phyloP scores from a whole-genome alignment of 495 filamentous ascomycete genomes.

The Trichoderma erinaceum region DNA sequence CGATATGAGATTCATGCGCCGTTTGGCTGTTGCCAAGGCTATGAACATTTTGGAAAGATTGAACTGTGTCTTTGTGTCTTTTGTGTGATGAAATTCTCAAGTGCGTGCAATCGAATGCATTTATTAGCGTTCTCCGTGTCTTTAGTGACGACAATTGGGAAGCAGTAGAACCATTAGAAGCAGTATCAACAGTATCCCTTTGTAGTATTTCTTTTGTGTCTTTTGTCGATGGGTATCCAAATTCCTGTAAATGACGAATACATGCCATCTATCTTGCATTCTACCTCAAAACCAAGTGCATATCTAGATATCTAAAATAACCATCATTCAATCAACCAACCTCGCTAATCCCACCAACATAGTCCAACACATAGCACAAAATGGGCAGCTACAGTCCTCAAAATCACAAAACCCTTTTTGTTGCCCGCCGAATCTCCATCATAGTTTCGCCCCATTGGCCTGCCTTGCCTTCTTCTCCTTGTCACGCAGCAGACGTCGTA shows the following conservation, averaged over 20 bases:
- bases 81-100: background rate
- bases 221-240: no score
- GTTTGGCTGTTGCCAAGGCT: slow-evolving; percentile 8
- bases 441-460: slow-evolving; percentile 49
- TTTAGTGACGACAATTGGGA: no score
- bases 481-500: slow-evolving; percentile 74
- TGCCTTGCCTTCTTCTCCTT: slow-evolving; percentile 65
- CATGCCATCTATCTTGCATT: no score
- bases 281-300: no score
- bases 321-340: no score
- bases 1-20: slow-evolving; percentile 2
- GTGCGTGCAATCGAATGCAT: no score
- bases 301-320: no score
- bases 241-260: no score
- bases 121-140: no score
- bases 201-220: no score
- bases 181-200: no score
- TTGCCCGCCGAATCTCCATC: background rate
- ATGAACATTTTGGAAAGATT: slow-evolving; percentile 1
- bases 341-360: background rate
- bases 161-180: no score
- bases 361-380: background rate
- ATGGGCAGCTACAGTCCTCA: background rate
- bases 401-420: background rate
- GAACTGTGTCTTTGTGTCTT: background rate